Evolutionary conservation across 257 asterid species (phyloP).

Genomic region (Rehmannia glutinosa): DNA sequence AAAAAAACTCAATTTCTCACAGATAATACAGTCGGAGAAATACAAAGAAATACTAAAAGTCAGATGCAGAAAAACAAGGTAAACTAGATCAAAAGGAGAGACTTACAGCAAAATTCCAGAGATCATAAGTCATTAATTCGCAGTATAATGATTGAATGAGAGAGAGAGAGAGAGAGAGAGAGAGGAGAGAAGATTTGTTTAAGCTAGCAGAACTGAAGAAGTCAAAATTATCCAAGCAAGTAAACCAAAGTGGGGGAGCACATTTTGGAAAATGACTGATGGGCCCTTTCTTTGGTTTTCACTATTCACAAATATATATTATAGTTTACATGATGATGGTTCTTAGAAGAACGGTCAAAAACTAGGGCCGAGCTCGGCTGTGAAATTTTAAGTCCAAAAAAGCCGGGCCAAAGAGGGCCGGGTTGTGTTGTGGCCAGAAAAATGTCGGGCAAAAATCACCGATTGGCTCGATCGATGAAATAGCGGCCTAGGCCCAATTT

Average conservation of each 20-base stretch:
- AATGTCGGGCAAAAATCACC: too few species aligned
- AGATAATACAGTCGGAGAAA: neutral
- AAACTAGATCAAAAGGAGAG: slow-evolving; percentile 20
- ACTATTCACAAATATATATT: neutral
- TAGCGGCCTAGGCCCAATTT: too few species aligned
- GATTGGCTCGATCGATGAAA: too few species aligned
- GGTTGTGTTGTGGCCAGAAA: too few species aligned
- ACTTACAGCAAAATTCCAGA: slow-evolving; percentile 31
- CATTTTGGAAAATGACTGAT: slow-evolving; percentile 22
- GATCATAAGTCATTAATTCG: slow-evolving; percentile 24
- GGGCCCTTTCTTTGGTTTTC: slow-evolving; percentile 13
- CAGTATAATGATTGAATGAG: neutral
- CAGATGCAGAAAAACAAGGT: slow-evolving; percentile 17
- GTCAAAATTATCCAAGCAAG: slow-evolving; percentile 30
- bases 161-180: slow-evolving; percentile 22
- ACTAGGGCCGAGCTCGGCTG: too few species aligned
- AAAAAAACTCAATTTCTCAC: neutral
- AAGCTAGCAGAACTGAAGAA: slow-evolving; percentile 19
- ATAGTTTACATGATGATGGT: too few species aligned
- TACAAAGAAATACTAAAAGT: neutral
- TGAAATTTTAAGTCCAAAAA: too few species aligned
- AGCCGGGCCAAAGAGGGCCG: too few species aligned
- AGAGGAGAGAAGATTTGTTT: neutral
- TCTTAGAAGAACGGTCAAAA: too few species aligned
- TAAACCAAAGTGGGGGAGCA: slow-evolving; percentile 29